phyloP scores from a whole-genome alignment of 73 alveolate species.

The Stentor coeruleus region DNA sequence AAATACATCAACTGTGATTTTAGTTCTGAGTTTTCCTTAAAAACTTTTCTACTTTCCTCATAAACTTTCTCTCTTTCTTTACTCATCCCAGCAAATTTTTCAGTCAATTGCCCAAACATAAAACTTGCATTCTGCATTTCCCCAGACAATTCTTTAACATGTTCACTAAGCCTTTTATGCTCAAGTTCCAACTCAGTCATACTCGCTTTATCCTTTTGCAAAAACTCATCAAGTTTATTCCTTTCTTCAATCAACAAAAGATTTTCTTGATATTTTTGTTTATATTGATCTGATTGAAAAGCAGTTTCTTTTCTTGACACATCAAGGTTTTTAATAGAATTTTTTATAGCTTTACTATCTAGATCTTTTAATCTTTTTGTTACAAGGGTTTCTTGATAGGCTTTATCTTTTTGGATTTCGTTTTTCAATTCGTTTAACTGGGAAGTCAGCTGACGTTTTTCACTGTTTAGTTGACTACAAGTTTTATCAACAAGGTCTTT shows the following conservation, averaged over 20 bases:
- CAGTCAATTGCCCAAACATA: background rate
- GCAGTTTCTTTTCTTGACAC: slow-evolving; percentile 16
- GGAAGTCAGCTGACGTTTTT: background rate
- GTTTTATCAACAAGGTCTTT: slow-evolving; percentile 14
- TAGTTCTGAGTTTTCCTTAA: background rate
- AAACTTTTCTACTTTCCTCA: slow-evolving; percentile 6
- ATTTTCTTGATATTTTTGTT: background rate
- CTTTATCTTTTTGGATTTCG: slow-evolving; percentile 16
- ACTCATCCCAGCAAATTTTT: background rate
- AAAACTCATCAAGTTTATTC: slow-evolving; percentile 6
- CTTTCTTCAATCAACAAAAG: slow-evolving; percentile 14
- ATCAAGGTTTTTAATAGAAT: background rate
- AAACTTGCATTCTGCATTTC: background rate
- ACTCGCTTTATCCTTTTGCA: background rate
- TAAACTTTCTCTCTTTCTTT: background rate
- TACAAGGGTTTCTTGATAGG: slow-evolving; percentile 15
- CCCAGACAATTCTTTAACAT: background rate
- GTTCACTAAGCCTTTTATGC: background rate
- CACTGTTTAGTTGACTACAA: slow-evolving; percentile 9
- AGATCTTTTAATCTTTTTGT: background rate
- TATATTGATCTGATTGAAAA: background rate
- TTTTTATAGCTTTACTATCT: slow-evolving; percentile 20
- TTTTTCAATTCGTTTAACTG: background rate
- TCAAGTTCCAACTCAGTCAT: background rate
- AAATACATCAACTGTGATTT: background rate